Evolutionary conservation across 805 yeast genomes (phyloP).

Genomic region (Saccharomyces kudriavzevii): DNA sequence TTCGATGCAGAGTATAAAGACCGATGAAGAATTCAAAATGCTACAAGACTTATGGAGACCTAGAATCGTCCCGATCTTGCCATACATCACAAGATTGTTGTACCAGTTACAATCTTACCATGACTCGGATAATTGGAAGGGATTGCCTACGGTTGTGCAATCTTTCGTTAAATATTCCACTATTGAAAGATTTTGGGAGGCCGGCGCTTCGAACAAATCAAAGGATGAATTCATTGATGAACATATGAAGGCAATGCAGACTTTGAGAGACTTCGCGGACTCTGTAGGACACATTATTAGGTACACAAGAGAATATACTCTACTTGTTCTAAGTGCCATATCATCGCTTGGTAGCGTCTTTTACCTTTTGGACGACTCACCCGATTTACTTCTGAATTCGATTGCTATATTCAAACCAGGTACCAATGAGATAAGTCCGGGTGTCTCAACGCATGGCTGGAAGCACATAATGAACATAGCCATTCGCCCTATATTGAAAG

Average conservation of each 20-base stretch:
- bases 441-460: constrained; percentile 93
- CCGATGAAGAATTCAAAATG: constrained; percentile 59
- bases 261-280: constrained; percentile 93
- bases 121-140: constrained; percentile 86
- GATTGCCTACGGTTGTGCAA: constrained; percentile 81
- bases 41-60: constrained; percentile 84
- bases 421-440: constrained; percentile 42
- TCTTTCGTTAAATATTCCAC: constrained; percentile 85
- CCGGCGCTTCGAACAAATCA: constrained; percentile 89
- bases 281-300: constrained; percentile 93
- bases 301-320: constrained; percentile 93
- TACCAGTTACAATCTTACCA: constrained; percentile 92
- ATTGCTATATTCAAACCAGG: constrained; percentile 62
- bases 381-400: constrained; percentile 70
- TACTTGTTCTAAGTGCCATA: constrained; percentile 80
- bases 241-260: constrained; percentile 86
- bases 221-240: constrained; percentile 92
- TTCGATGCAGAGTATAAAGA: constrained; percentile 83
- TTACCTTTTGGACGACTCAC: constrained; percentile 78
- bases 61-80: constrained; percentile 81
- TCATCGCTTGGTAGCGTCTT: constrained; percentile 83
- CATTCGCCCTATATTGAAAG: constrained; percentile 74
- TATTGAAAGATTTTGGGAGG: constrained; percentile 96
- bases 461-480: constrained; percentile 90
- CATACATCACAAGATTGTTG: constrained; percentile 78